Evolutionary conservation across 257 asterid species (phyloP).

Genomic region (Nicotiana paniculata): DNA sequence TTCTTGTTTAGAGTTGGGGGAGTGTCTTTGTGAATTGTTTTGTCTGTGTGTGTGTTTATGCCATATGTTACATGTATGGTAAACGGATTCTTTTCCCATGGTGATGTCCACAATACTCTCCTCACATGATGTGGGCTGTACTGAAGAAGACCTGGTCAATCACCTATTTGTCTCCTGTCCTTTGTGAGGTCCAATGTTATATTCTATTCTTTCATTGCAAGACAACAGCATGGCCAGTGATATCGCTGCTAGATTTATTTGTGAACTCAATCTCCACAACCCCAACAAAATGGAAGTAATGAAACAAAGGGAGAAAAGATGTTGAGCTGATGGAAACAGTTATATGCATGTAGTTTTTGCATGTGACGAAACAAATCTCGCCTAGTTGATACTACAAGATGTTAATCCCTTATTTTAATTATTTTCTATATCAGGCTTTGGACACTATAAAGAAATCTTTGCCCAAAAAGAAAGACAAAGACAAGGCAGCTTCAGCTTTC

Average conservation of each 20-base stretch:
- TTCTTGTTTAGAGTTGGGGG: neutral
- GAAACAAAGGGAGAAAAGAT: neutral
- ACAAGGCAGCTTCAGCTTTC: constrained; percentile 48
- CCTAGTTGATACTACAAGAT: neutral
- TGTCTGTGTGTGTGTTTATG: neutral
- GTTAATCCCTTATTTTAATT: constrained; percentile 1
- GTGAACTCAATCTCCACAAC: neutral
- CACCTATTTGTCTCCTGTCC: neutral
- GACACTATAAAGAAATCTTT: constrained; percentile 66
- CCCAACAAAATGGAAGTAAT: neutral
- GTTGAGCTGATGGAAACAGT: neutral
- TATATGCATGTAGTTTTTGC: neutral
- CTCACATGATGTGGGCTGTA: neutral
- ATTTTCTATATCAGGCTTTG: constrained; percentile 46
- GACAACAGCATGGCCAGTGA: neutral
- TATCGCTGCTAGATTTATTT: neutral
- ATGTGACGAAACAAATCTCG: neutral
- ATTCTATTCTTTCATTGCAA: neutral
- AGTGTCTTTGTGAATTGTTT: neutral
- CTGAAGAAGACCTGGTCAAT: neutral
- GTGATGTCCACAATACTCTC: neutral
- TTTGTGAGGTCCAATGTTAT: neutral
- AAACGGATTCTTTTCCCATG: too few relatives aligned
- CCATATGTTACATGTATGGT: neutral
- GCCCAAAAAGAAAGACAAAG: constrained; percentile 77